Evolutionary conservation across 2,329 filamentous ascomycete genomes (phyloP).

Genomic region (Sphaceloma murrayae): DNA sequence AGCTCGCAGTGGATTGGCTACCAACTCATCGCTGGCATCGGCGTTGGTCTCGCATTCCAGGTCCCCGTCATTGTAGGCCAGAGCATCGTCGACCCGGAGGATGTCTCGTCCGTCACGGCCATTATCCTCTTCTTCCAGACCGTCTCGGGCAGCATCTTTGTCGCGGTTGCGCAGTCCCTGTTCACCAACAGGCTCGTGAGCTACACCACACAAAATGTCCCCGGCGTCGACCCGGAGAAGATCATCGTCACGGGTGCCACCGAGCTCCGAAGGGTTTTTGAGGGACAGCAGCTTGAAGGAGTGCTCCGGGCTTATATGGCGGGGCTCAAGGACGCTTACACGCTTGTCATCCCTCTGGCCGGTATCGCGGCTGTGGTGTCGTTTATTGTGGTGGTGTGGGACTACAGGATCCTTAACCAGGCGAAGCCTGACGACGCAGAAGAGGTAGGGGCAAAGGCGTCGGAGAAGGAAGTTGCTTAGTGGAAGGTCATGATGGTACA

Average conservation of each 20-base stretch:
- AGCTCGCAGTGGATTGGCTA: conserved; percentile 40
- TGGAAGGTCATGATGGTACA: conserved; percentile 2
- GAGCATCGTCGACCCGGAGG: conserved; percentile 28
- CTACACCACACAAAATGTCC: conserved; percentile 28
- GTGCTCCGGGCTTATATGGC: conserved; percentile 31
- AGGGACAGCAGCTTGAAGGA: conserved; percentile 23
- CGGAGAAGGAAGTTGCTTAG: conserved; percentile 2
- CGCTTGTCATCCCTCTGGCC: conserved; percentile 21
- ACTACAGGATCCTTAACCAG: conserved; percentile 16
- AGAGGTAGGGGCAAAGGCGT: conserved; percentile 1
- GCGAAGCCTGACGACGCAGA: conserved; percentile 8
- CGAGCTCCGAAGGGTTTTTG: conserved; percentile 32
- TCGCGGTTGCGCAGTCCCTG: conserved; percentile 34
- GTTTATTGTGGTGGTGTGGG: conserved; percentile 4
- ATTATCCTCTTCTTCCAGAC: conserved; percentile 36
- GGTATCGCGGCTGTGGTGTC: conserved; percentile 15
- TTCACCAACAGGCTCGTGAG: conserved; percentile 36
- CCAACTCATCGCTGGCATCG: conserved; percentile 38
- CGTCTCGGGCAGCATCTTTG: conserved; percentile 35
- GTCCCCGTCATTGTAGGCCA: conserved; percentile 35
- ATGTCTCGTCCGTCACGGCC: conserved; percentile 33
- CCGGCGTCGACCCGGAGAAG: conserved; percentile 27
- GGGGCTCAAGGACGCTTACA: conserved; percentile 24
- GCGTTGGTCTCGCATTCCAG: conserved; percentile 36
- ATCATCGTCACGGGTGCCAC: conserved; percentile 39